Conservation (phyloP, 768 basidiomycete genomes). For the Hysterangium stoloniferum region DNA sequence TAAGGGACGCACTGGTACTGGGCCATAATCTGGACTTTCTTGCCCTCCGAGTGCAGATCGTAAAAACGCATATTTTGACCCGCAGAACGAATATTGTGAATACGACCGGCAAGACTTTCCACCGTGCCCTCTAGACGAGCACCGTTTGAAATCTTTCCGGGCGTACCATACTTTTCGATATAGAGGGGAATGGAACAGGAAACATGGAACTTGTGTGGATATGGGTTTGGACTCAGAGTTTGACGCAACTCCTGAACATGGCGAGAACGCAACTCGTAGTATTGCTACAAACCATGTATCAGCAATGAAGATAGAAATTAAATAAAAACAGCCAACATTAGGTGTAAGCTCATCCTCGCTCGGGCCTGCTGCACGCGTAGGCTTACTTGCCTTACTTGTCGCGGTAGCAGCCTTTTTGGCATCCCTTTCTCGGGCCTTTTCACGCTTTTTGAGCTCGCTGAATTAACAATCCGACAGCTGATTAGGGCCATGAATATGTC, state of each 20-base stretch:
- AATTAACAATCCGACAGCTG: constrained; percentile 9
- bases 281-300: too few relatives aligned
- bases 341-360: constrained; percentile 86
- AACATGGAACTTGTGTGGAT: constrained; percentile 99
- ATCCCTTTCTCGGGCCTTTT: constrained; percentile 69
- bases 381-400: constrained; percentile 43
- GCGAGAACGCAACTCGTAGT: constrained; percentile 87
- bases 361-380: constrained; percentile 27
- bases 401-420: constrained; percentile 75
- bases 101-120: constrained; percentile 79
- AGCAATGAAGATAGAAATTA: neutral
- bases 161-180: constrained; percentile 63
- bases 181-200: constrained; percentile 65
- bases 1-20: constrained; percentile 58
- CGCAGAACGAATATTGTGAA: constrained; percentile 82
- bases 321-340: constrained; percentile 43
- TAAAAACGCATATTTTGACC: constrained; percentile 88
- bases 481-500: too few relatives aligned
- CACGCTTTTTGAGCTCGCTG: constrained; percentile 91
- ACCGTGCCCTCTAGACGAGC: constrained; percentile 48
- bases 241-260: constrained; percentile 80
- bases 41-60: constrained; percentile 87
- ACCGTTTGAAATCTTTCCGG: constrained; percentile 63
- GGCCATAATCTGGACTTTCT: constrained; percentile 94
- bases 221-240: constrained; percentile 84